A percentile compares a stretch with the other conserved stretches of the same genome.
Evolutionary conservation across 768 basidiomycete species (phyloP).

Genomic region (Russula foetens): DNA sequence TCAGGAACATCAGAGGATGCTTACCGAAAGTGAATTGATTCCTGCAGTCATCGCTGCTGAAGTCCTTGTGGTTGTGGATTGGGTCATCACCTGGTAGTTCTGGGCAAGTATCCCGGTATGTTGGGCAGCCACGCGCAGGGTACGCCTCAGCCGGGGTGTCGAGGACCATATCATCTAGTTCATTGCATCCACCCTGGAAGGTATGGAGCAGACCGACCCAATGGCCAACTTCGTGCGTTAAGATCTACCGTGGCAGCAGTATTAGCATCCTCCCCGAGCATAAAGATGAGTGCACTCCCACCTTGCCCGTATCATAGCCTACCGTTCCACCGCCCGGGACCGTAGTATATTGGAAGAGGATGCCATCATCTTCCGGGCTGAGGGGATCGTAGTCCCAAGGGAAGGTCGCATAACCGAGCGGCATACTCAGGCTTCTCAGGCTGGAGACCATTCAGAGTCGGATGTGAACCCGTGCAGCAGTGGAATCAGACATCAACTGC

Average conservation of each 20-base stretch:
- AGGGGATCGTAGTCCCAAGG: slow-evolving; percentile 35
- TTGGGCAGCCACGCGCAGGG: slow-evolving; percentile 33
- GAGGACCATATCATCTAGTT: slow-evolving; percentile 34
- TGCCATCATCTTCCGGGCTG: slow-evolving; percentile 41
- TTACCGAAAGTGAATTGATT: slow-evolving; percentile 32
- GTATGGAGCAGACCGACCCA: slow-evolving; percentile 30
- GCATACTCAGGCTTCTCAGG: slow-evolving; percentile 33
- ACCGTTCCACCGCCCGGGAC: slow-evolving; percentile 34
- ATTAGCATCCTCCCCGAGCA: neutral
- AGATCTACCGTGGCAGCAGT: neutral
- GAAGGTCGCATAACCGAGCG: slow-evolving; percentile 50
- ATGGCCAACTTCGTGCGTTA: neutral
- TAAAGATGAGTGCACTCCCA: neutral
- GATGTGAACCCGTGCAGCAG: slow-evolving; percentile 28
- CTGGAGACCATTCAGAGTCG: slow-evolving; percentile 33
- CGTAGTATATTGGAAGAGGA: slow-evolving; percentile 30
- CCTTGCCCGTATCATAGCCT: slow-evolving; percentile 32
- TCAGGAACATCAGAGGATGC: neutral
- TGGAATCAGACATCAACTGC: neutral
- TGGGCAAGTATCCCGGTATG: slow-evolving; percentile 26
- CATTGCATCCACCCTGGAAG: slow-evolving; percentile 43
- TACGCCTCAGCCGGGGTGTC: slow-evolving; percentile 42
- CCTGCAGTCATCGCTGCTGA: slow-evolving; percentile 45
- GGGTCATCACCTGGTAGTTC: slow-evolving; percentile 30
- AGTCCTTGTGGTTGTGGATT: slow-evolving; percentile 41